Base-by-base conservation (phyloP, 257 asterid species). In the Lycium ferocissimum region DNA sequence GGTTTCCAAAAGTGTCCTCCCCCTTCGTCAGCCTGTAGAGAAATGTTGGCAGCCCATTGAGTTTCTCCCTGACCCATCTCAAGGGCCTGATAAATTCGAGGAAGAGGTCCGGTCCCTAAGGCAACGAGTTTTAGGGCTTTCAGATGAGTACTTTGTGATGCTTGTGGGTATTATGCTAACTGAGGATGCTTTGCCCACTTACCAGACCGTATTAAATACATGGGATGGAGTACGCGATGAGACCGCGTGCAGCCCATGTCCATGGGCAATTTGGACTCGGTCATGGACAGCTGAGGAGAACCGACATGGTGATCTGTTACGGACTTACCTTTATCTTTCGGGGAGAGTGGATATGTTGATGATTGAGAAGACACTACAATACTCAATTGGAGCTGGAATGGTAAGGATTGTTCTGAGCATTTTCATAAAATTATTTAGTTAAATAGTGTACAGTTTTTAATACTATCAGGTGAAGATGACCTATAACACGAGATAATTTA, bases 251-350 rank as follows among this genome's bases (percentile, higher is more conserved):
- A 90, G 93, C 85, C 78, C 86, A 33, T 85, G 62, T 61, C 90
- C 91, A 26, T 90, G 91, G 90, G 93, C 89, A 12, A 37, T 72
- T 12, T 90, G 91, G 90, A 84, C 79, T 67, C 83, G 90, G 63
- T 88, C 87, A 22, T 90, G 93, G 93, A 59, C 90, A 0, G 91
- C 91, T 8, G 91, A 90, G 85, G 91, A 90, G 67, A 90, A 89
- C 13, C 62, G 89, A 18, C 93, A 87, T 66, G 89, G 89, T 0
- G 91, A 90, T 69, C 40, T 90, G 84, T 89, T 90, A 1, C 43
- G 63, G 59, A 85, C 88, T 6, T 90, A 86, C 33, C 84, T 90
- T 7, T 89, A 90, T 47, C 91, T 90, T 26, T 90, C 90, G 2
- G 90, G 91, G 33, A 87, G 90, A 86, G 89, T 88, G 17, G 89